Evolutionary conservation across 2,329 filamentous ascomycete genomes (phyloP).

Genomic region (Botrytis fabae): DNA sequence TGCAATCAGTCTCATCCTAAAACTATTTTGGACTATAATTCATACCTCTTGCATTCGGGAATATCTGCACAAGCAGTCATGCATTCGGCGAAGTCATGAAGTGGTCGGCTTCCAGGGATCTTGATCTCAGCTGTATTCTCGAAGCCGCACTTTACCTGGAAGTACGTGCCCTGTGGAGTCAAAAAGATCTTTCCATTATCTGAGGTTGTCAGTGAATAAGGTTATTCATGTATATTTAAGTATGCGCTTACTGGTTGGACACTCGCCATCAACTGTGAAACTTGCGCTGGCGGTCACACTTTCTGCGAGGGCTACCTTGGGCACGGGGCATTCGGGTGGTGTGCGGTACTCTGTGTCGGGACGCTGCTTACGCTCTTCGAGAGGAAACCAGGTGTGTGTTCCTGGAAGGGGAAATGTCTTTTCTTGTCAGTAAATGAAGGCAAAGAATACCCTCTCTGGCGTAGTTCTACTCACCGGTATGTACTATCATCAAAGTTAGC

Average conservation of each 20-base stretch:
- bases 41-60: conserved; percentile 13
- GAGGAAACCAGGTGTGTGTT: conserved; percentile 18
- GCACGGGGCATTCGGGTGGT: conserved; percentile 1
- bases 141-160: conserved; percentile 11
- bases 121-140: conserved; percentile 9
- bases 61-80: conserved; percentile 18
- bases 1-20: not conserved
- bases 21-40: not conserved
- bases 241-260: conserved; percentile 9
- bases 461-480: conserved; percentile 8
- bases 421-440: not conserved
- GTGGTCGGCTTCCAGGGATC: conserved; percentile 6
- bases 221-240: not conserved
- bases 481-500: conserved; percentile 17
- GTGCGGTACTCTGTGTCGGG: conserved; percentile 1
- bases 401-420: conserved; percentile 11
- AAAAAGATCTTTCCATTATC: conserved; percentile 7
- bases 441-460: not conserved
- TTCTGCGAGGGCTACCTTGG: not conserved
- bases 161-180: conserved; percentile 12
- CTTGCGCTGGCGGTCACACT: not conserved
- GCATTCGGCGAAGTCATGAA: conserved; percentile 17
- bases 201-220: not conserved
- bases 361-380: conserved; percentile 5
- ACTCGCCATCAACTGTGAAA: conserved; percentile 10